Evolutionary conservation across 345 rosid genomes (phyloP).

Genomic region (Arabidopsis arenosa): DNA sequence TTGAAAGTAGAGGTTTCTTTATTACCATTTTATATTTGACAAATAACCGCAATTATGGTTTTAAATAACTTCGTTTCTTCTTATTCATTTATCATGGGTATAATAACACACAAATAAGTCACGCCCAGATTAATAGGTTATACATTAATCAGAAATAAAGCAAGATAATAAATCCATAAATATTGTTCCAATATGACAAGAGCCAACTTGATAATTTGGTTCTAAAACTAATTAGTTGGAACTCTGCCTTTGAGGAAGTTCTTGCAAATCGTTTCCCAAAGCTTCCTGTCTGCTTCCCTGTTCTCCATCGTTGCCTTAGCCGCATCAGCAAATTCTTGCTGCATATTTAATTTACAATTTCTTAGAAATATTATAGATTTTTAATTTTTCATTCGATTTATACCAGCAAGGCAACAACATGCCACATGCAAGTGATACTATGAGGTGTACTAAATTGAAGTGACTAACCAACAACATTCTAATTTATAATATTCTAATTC

Average conservation of each 20-base stretch:
- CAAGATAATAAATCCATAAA: conserved; percentile 9
- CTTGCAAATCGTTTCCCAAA: conserved; percentile 44
- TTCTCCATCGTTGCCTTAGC: conserved; percentile 44
- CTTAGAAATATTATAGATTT: neutral
- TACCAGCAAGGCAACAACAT: conserved; percentile 1
- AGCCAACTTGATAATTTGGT: conserved; percentile 1
- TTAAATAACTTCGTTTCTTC: neutral
- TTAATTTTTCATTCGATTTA: neutral
- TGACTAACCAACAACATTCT: neutral
- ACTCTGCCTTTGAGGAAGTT: conserved; percentile 46
- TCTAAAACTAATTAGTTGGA: conserved; percentile 34
- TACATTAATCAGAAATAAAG: neutral
- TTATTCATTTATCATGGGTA: neutral
- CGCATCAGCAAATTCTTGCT: conserved; percentile 46
- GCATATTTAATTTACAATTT: conserved; percentile 11
- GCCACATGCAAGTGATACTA: conserved; percentile 3
- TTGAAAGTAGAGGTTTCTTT: neutral
- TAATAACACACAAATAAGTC: conserved; percentile 5
- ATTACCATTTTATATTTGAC: neutral
- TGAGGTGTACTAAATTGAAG: neutral
- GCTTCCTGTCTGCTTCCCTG: conserved; percentile 41
- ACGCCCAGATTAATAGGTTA: conserved; percentile 8
- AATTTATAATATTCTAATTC: neutral
- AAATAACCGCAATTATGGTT: neutral
- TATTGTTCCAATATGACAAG: neutral